Evolutionary conservation across 352 stramenopile species (phyloP), one percentile per base, ranked within the genome.

Genomic region (Phytophthora niederhauseri): DNA sequence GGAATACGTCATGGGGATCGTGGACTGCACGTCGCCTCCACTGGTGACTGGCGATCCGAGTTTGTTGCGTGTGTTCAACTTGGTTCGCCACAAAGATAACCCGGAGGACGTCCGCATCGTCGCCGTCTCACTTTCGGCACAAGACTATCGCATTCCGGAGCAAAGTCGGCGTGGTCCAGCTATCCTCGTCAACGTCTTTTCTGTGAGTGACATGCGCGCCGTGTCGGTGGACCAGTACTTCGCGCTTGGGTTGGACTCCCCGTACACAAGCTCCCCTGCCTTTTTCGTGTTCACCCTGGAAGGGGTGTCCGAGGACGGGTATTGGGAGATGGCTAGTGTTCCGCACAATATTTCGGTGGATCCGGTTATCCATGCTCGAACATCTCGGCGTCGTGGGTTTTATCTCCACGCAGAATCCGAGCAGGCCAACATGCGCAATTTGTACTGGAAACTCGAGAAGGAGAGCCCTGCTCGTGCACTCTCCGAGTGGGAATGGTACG

Each of bases 351-450:
- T 34, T 1, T 66, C 55, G 0, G 22, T 54, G 8, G 69, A 76
- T 28, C 64, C 69, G 5, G 66, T 72, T 30, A 72, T 70, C 0
- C 41, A 70, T 17, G 41, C 72, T 3, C 61, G 59, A 11, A 85
- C 81, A 17, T 57, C 74, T 11, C 59, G 75, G 6, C 72, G 73
- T 8, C 70, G 61, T 3, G 78, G 78, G 1, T 81, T 83, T 41
- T 85, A 82, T 45, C 59, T 84, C 3, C 43, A 68, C 9, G 54
- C 58, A 0, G 66, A 77, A 36, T 77, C 70, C 8, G 58, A 79
- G 38, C 78, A 87, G 41, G 62, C 67, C 5, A 87, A 87, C 28
- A 53, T 79, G 17, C 72, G 72, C 26, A 72, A 74, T 50, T 14
- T 62, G 19, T 51, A 61, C 46, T 83, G 72, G 75, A 45, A 20